These are phyloP conservation scores for Chimonanthus praecox DNA, from an alignment of 164 flowering plant genomes.

Conservation along the genomic window DNA sequence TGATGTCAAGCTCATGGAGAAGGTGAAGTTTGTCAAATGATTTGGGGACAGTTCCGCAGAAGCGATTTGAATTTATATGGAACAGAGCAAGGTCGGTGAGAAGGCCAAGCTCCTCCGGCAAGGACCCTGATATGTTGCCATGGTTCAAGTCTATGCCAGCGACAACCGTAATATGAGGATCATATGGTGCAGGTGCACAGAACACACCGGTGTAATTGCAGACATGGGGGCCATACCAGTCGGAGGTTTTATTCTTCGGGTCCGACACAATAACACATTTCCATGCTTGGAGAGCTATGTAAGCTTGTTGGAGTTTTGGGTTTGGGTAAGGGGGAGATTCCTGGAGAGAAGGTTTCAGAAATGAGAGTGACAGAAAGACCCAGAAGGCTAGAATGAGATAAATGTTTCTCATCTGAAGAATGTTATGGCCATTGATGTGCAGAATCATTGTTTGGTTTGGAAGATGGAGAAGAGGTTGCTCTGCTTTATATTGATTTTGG, in stretches of 20 bases:
- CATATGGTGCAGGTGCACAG: constrained; percentile 37
- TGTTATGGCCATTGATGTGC: neutral
- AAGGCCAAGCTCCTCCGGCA: constrained; percentile 59
- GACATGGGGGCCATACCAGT: constrained; percentile 58
- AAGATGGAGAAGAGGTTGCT: neutral
- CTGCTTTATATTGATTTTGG: neutral
- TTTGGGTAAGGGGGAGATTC: constrained; percentile 19
- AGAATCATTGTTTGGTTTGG: neutral
- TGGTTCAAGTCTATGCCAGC: constrained; percentile 77
- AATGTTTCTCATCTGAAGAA: neutral
- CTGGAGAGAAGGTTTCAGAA: constrained; percentile 2
- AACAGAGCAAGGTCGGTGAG: constrained; percentile 66
- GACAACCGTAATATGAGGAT: constrained; percentile 26
- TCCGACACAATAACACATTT: constrained; percentile 53
- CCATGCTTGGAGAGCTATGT: constrained; percentile 73
- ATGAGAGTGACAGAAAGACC: neutral
- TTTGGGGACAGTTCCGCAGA: constrained; percentile 56
- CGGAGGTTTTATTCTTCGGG: constrained; percentile 51
- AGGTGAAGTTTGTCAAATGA: constrained; percentile 40
- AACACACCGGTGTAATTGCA: constrained; percentile 54
- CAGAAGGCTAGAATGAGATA: neutral
- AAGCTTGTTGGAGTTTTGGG: constrained; percentile 43
- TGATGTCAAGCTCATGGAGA: constrained; percentile 62
- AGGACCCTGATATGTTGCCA: constrained; percentile 63
- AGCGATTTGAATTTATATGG: constrained; percentile 78